These are phyloP conservation scores for Xylona heveae DNA, from an alignment of 495 filamentous ascomycete genomes.

Conservation along the genomic window DNA sequence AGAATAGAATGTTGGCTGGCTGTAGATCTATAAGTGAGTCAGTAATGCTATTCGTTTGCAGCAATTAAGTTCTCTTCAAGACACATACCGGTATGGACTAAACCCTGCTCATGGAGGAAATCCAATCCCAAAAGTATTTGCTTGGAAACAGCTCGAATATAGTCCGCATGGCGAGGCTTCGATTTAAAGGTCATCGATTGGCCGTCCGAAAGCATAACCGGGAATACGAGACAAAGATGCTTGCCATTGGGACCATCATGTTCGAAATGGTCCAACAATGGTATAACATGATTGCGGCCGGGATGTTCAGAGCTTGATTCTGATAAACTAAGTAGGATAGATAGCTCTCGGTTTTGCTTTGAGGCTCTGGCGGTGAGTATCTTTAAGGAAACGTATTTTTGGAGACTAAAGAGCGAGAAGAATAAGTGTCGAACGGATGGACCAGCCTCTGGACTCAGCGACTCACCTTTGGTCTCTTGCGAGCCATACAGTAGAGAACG, in stretches of 20 bases:
- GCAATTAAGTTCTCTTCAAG: background rate
- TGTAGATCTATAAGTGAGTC: slow-evolving; percentile 17
- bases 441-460: slow-evolving; percentile 8
- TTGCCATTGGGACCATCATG: slow-evolving; percentile 25
- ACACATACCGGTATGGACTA: slow-evolving; percentile 15
- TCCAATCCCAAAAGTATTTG: slow-evolving; percentile 21
- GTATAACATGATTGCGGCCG: slow-evolving; percentile 15
- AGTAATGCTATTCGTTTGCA: too few relatives aligned
- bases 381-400: slow-evolving; percentile 19
- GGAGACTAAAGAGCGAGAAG: slow-evolving; percentile 3
- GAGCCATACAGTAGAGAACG: slow-evolving; percentile 28
- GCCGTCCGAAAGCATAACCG: too few relatives aligned
- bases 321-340: slow-evolving; percentile 9
- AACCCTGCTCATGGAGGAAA: slow-evolving; percentile 20
- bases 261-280: slow-evolving; percentile 20
- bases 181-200: too few relatives aligned
- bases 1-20: slow-evolving; percentile 25
- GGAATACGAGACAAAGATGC: slow-evolving; percentile 26
- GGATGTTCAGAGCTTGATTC: slow-evolving; percentile 7
- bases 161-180: slow-evolving; percentile 18
- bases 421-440: too few relatives aligned
- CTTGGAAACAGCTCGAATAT: slow-evolving; percentile 17
- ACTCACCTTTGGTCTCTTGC: slow-evolving; percentile 16
- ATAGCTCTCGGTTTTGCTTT: slow-evolving; percentile 9
- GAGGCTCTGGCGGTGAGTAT: slow-evolving; percentile 13